These are phyloP conservation scores for Sporobolomyces phaffii DNA, from an alignment of 768 basidiomycete species.

Conservation along the genomic window DNA sequence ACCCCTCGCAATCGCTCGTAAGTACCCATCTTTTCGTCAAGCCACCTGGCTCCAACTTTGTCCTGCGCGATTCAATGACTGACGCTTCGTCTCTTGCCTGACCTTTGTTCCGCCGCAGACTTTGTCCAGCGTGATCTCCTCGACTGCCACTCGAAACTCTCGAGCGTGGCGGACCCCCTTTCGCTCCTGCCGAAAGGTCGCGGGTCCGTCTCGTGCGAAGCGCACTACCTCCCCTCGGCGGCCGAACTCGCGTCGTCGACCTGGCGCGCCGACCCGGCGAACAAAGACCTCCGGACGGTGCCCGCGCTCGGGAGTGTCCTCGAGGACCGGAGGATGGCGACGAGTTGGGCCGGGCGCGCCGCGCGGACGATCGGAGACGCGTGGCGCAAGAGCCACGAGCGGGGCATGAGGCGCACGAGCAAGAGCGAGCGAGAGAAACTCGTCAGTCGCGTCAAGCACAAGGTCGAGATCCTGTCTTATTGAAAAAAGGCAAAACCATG, in stretches of 20 bases:
- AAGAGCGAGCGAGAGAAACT: neutral
- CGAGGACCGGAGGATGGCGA: constrained; percentile 13
- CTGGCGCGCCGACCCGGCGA: constrained; percentile 10
- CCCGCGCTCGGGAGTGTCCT: constrained; percentile 12
- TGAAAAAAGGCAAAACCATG: too few species aligned
- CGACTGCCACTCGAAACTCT: constrained; percentile 29
- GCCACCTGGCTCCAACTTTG: too few species aligned
- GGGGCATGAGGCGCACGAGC: neutral
- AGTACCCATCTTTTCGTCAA: neutral
- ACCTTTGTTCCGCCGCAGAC: constrained; percentile 6
- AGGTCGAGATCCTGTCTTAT: constrained; percentile 18
- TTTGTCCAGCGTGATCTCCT: constrained; percentile 33
- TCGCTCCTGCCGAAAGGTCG: constrained; percentile 15
- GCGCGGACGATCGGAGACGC: neutral
- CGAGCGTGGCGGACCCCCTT: constrained; percentile 26
- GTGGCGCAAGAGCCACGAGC: constrained; percentile 7
- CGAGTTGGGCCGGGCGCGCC: constrained; percentile 23
- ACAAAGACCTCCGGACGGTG: constrained; percentile 15
- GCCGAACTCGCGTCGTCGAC: constrained; percentile 6
- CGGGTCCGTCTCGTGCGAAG: constrained; percentile 25
- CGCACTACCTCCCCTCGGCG: constrained; percentile 29
- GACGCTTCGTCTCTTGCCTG: neutral
- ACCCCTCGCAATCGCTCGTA: constrained; percentile 31
- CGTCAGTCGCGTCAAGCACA: constrained; percentile 11
- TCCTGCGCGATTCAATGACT: neutral